Base-by-base conservation (phyloP, 192 early-diverging fungal species). In the Cetraspora pellucida region DNA sequence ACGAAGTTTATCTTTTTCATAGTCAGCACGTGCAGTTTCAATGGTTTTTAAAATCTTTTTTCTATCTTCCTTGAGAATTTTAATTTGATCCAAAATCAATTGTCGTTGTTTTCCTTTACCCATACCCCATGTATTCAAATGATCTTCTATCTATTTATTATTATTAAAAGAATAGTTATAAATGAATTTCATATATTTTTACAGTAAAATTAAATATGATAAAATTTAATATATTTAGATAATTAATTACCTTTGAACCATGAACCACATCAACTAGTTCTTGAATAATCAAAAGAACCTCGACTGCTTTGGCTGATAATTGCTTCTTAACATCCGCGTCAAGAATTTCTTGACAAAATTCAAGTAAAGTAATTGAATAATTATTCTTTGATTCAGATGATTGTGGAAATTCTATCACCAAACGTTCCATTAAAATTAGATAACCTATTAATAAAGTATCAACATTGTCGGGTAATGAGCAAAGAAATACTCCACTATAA, bases 391-490 rank as follows among this genome's bases (percentile, higher is more conserved):
- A 37, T 37, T 37, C 37, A 52, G 50, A 19, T 19, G n/a, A n/a
- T 10, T 65, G 27, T 37, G 19, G 37, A 43, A 65, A 65, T n/a
- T 65, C 63, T 43, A 9, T 28, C 3, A 65, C 11, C 13, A 65
- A n/a, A 10, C 19, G 14, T 65, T 37, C 19, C 1, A 65, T 65
- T n/a, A 65, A 65, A 43, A 31, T 11, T 43, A 65, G n/a, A 10
- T 65, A 65, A 1, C 63, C 63, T 4, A 65, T 65, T 43, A 65
- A 65, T 17, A 65, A 31, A 1, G 63, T 65, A 44, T 65, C 63
- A 3, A 65, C 2, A 44, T 65, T 17, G 10, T 65, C 63, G 10
- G 63, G 63, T 65, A 65, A 65, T 19, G 63, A 65, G 7, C 6
- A 17, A 19, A 27, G 14, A 1, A n/a, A 10, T 13, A 37, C 0